Conservation (phyloP, 2,329 filamentous ascomycete genomes). For the Didymella glomerata region DNA sequence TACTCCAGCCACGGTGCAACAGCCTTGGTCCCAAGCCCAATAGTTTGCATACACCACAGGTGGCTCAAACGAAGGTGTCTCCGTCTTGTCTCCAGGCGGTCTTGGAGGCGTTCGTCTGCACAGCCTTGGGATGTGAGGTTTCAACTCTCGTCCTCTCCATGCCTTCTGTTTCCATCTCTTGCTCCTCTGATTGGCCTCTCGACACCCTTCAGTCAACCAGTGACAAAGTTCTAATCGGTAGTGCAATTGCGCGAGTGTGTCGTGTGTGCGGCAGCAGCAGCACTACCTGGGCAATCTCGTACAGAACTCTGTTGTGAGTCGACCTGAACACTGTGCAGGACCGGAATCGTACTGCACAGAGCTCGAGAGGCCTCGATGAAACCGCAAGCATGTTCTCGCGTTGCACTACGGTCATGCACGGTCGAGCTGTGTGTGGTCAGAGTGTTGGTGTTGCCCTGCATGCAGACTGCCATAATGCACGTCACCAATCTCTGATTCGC, state of each 20-base stretch:
- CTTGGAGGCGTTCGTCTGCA: background rate
- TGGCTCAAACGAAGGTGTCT: background rate
- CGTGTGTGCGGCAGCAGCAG: background rate
- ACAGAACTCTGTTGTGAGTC: background rate
- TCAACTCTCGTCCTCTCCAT: background rate
- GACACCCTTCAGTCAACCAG: background rate
- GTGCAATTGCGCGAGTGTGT: background rate
- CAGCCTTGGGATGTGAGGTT: background rate
- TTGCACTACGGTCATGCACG: background rate
- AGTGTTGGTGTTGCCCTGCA: slow-evolving; percentile 3
- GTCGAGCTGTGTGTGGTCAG: background rate
- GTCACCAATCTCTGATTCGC: slow-evolving; percentile 19
- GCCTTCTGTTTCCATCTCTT: background rate
- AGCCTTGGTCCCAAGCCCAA: background rate
- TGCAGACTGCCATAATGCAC: slow-evolving; percentile 4
- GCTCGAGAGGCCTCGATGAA: background rate
- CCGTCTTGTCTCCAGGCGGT: background rate
- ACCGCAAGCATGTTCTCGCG: background rate
- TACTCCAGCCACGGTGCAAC: background rate
- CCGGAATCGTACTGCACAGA: background rate
- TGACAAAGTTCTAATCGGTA: background rate
- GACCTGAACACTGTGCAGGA: background rate
- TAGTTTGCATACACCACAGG: background rate
- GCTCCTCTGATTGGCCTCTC: background rate
- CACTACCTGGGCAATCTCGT: background rate